phyloP scores from a whole-genome alignment of 495 filamentous ascomycete species.

The Neurospora sp. region DNA sequence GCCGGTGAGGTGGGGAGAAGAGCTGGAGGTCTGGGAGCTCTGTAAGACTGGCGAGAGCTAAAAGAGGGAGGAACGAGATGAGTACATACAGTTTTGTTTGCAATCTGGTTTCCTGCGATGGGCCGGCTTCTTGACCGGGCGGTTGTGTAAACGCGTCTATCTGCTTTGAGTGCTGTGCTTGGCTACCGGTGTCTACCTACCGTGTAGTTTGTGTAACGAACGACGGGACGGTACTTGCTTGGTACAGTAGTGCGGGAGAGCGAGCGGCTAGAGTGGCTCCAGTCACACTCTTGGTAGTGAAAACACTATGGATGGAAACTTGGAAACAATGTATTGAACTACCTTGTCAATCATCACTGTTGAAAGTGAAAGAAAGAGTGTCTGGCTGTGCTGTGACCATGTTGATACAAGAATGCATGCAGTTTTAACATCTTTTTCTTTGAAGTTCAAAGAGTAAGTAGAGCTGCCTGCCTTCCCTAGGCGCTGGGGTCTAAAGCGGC shows the following conservation, averaged over 20 bases:
- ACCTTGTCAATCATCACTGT: no score
- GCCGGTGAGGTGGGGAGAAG: neutral
- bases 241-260: neutral
- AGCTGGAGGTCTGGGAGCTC: neutral
- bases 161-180: neutral
- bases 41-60: neutral
- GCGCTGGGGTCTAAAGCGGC: neutral
- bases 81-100: neutral
- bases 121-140: neutral
- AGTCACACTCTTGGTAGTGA: neutral
- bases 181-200: neutral
- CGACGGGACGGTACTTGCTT: neutral
- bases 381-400: neutral
- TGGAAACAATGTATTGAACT: neutral
- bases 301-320: neutral
- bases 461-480: neutral
- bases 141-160: neutral
- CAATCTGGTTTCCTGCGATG: neutral
- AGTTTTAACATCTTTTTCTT: neutral
- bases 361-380: neutral
- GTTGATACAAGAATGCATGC: neutral
- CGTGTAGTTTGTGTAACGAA: neutral
- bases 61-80: neutral
- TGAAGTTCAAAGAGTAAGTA: neutral
- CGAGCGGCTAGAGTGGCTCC: neutral